Conservation (phyloP, 2,329 filamentous ascomycete genomes). For the Boeremia exigua region DNA sequence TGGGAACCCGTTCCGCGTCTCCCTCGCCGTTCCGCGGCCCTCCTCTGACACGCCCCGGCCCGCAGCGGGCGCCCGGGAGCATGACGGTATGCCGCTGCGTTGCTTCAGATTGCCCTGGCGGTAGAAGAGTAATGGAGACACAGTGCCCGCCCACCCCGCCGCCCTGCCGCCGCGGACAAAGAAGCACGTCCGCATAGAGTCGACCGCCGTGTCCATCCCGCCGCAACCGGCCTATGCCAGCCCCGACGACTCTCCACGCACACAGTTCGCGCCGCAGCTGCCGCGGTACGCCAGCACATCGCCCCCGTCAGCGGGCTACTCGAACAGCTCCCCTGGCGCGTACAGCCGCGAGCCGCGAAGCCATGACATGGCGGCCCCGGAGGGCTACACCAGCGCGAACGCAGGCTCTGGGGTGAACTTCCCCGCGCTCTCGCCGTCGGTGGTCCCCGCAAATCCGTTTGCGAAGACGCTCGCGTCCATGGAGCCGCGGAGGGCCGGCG, state of each 20-base stretch:
- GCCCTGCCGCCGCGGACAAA: conserved; percentile 55
- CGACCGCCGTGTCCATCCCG: conserved; percentile 46
- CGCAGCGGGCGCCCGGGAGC: conserved; percentile 28
- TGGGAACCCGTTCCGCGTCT: conserved; percentile 49
- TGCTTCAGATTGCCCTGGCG: conserved; percentile 28
- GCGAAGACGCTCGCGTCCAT: conserved; percentile 48
- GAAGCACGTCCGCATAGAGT: conserved; percentile 64
- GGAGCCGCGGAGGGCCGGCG: conserved; percentile 35
- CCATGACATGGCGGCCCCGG: conserved; percentile 34
- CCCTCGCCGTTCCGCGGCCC: conserved; percentile 35
- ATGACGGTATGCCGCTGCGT: conserved; percentile 42
- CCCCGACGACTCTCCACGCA: conserved; percentile 25
- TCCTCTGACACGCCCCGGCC: conserved; percentile 32
- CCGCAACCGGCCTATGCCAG: conserved; percentile 41
- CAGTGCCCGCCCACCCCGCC: conserved; percentile 36
- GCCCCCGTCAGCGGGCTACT: conserved; percentile 26
- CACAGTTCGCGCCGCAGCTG: conserved; percentile 24
- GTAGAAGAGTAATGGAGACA: conserved; percentile 43
- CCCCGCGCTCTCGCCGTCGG: conserved; percentile 23
- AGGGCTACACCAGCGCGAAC: conserved; percentile 32
- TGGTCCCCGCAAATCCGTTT: conserved; percentile 46
- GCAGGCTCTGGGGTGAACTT: conserved; percentile 22
- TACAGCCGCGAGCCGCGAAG: conserved; percentile 27
- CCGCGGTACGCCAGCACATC: conserved; percentile 25
- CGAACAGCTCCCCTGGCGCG: conserved; percentile 24